phyloP scores from a whole-genome alignment of 257 asterid species.

The Scutellaria minor region DNA sequence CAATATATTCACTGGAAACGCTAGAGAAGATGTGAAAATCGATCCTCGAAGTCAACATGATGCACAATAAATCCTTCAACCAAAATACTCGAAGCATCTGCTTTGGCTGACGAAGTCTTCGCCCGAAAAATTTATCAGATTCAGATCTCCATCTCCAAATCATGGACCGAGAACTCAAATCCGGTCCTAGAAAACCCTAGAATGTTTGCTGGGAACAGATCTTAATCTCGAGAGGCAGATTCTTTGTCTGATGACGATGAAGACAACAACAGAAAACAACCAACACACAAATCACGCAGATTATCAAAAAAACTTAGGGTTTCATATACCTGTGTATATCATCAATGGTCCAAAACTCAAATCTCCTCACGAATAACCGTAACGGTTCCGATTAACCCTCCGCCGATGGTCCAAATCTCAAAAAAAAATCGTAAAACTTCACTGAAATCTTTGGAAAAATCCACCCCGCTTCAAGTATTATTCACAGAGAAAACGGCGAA shows the following conservation, averaged over 20 bases:
- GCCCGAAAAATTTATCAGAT: constrained; percentile 28
- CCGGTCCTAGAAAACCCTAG: constrained; percentile 42
- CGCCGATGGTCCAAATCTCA: constrained; percentile 42
- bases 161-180: constrained; percentile 39
- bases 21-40: constrained; percentile 31
- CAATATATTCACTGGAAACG: constrained; percentile 24
- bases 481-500: constrained; percentile 16
- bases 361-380: constrained; percentile 37
- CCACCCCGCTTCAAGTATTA: constrained; percentile 26
- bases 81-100: constrained; percentile 23
- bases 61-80: constrained; percentile 30
- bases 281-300: constrained; percentile 47
- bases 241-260: constrained; percentile 36
- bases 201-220: constrained; percentile 41
- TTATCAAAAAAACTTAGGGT: constrained; percentile 52
- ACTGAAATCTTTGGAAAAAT: constrained; percentile 26
- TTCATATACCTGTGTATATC: constrained; percentile 50
- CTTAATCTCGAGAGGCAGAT: constrained; percentile 38
- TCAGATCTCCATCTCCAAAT: constrained; percentile 41
- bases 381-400: constrained; percentile 33
- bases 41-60: constrained; percentile 26
- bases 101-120: constrained; percentile 27
- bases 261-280: constrained; percentile 43
- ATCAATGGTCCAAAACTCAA: constrained; percentile 32
- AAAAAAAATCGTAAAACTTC: constrained; percentile 14